Evolutionary conservation across 495 filamentous ascomycete genomes (phyloP).

Genomic region (Xylaria scruposa): DNA sequence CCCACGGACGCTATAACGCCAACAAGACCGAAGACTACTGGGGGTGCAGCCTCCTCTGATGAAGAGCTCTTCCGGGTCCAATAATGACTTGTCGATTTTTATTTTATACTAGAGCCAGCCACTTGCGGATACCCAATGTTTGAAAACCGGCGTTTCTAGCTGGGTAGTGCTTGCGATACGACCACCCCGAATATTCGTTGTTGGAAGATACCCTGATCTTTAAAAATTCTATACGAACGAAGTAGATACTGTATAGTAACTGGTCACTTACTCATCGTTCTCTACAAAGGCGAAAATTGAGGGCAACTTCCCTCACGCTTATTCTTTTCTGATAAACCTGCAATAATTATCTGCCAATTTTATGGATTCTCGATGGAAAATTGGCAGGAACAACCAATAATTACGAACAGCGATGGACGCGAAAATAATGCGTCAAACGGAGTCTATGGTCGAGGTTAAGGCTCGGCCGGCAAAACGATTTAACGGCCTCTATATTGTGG

Average conservation of each 20-base stretch:
- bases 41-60: conserved; percentile 17
- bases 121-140: conserved; percentile 22
- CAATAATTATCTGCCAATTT: not conserved
- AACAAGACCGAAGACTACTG: not conserved
- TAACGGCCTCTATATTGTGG: not conserved
- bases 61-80: conserved; percentile 23
- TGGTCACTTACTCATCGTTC: not conserved
- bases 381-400: not conserved
- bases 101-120: not conserved
- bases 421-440: not conserved
- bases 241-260: not conserved
- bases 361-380: no score
- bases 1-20: not conserved
- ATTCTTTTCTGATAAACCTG: not conserved
- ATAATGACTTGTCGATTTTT: not conserved
- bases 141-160: conserved; percentile 6
- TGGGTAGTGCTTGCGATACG: not conserved
- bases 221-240: not conserved
- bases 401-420: not conserved
- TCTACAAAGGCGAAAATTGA: not conserved
- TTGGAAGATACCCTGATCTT: not conserved
- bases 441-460: not conserved
- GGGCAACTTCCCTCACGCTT: not conserved
- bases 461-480: not conserved
- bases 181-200: not conserved